A percentile compares a stretch with the other conserved stretches of the same genome.
These are phyloP conservation scores for Globisporangium megalacanthum DNA, from an alignment of 352 stramenopile genomes.

Conservation along the genomic window DNA sequence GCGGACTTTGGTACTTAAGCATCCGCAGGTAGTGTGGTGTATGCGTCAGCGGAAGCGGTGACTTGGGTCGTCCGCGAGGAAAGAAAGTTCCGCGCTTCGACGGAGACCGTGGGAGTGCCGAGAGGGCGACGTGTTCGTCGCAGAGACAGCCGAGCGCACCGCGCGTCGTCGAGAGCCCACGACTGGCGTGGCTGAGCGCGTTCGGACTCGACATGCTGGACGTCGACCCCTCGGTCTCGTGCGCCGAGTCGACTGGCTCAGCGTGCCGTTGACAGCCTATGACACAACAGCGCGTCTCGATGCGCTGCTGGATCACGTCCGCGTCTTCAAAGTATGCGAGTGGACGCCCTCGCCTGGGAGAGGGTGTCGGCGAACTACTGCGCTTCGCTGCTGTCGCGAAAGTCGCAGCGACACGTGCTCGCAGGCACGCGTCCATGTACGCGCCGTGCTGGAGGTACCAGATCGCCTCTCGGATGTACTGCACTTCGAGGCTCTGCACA, in stretches of 20 bases:
- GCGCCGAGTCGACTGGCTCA: constrained; percentile 11
- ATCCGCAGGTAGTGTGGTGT: constrained; percentile 41
- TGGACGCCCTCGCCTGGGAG: constrained; percentile 13
- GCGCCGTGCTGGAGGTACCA: constrained; percentile 50
- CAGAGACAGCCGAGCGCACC: constrained; percentile 18
- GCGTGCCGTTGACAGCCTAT: constrained; percentile 34
- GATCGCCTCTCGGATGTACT: constrained; percentile 61
- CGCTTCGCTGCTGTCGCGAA: constrained; percentile 1
- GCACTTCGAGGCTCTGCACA: constrained; percentile 47
- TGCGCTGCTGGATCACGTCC: constrained; percentile 28
- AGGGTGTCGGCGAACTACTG: background rate
- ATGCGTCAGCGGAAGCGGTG: constrained; percentile 26
- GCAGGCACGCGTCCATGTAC: constrained; percentile 33
- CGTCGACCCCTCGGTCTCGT: constrained; percentile 16
- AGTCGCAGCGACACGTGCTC: constrained; percentile 17
- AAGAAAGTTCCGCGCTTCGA: constrained; percentile 26
- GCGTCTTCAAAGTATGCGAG: constrained; percentile 37
- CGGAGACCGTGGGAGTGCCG: constrained; percentile 20
- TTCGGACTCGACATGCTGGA: constrained; percentile 18
- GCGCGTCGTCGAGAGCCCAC: constrained; percentile 5
- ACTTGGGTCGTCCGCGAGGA: constrained; percentile 21
- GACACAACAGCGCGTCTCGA: constrained; percentile 40
- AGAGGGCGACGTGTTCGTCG: constrained; percentile 22
- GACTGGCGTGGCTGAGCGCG: constrained; percentile 5
- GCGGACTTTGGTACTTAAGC: constrained; percentile 49